Percentiles rank a stretch among this genome's conserved stretches.
phyloP scores from a whole-genome alignment of 352 stramenopile species.

The Phytophthora macrochlamydospora region DNA sequence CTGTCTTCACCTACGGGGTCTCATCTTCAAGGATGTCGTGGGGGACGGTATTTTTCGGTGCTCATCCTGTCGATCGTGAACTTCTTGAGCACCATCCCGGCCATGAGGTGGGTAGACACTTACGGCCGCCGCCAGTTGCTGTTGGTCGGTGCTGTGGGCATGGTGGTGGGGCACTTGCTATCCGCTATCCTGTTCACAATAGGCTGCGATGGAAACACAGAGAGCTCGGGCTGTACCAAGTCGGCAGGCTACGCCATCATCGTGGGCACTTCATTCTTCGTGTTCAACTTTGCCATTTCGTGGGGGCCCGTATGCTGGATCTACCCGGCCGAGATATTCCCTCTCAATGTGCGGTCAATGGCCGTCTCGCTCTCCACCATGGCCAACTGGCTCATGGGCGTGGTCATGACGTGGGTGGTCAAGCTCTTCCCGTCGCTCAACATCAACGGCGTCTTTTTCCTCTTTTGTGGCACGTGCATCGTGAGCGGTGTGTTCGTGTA shows the following conservation, averaged over 20 bases:
- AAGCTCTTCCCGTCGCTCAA: conserved; percentile 58
- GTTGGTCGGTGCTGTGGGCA: conserved; percentile 43
- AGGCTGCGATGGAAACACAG: conserved; percentile 41
- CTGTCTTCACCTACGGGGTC: conserved; percentile 52
- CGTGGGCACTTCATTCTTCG: conserved; percentile 45
- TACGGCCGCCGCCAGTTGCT: conserved; percentile 48
- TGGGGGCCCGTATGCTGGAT: conserved; percentile 47
- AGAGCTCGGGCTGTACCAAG: conserved; percentile 40
- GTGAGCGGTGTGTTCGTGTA: conserved; percentile 51
- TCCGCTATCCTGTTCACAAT: conserved; percentile 46
- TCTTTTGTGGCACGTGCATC: conserved; percentile 54
- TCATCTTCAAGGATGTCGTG: conserved; percentile 58
- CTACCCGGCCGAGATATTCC: conserved; percentile 47
- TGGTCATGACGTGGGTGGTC: conserved; percentile 55
- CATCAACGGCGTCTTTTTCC: conserved; percentile 52
- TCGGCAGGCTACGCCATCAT: conserved; percentile 48
- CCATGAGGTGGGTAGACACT: conserved; percentile 54
- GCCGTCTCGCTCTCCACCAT: conserved; percentile 56
- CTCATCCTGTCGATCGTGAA: conserved; percentile 59
- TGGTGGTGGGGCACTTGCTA: conserved; percentile 50
- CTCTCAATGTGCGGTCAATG: conserved; percentile 44
- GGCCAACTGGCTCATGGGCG: conserved; percentile 54
- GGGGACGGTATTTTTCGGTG: conserved; percentile 46
- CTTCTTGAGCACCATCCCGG: conserved; percentile 51
- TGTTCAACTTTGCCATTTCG: conserved; percentile 48